Evolutionary conservation across 2,329 filamentous ascomycete species (phyloP).

Genomic region (Madurella mycetomatis): DNA sequence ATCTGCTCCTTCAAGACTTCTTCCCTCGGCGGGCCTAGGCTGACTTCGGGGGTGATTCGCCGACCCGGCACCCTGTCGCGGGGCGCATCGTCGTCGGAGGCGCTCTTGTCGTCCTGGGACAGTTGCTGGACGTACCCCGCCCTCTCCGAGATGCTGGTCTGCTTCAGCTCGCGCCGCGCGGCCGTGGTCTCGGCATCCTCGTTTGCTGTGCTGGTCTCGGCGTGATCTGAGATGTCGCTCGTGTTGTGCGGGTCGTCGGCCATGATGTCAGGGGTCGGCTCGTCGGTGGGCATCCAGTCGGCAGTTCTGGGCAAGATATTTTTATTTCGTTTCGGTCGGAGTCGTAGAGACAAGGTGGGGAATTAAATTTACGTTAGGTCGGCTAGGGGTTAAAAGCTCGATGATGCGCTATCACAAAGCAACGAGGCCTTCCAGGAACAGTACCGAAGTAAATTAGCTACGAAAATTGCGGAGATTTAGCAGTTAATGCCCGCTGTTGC

Average conservation of each 20-base stretch:
- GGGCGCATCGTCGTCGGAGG: constrained; percentile 28
- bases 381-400: not conserved
- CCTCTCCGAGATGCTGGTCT: constrained; percentile 58
- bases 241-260: constrained; percentile 41
- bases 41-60: constrained; percentile 34
- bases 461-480: constrained; percentile 12
- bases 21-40: constrained; percentile 31
- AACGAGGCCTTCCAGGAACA: constrained; percentile 3
- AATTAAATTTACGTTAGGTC: not conserved
- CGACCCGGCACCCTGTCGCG: constrained; percentile 24
- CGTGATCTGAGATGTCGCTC: constrained; percentile 36
- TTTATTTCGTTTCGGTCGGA: not conserved
- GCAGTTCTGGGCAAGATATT: not conserved
- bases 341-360: not conserved
- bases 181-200: constrained; percentile 63
- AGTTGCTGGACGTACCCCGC: constrained; percentile 24
- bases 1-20: constrained; percentile 47
- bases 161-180: constrained; percentile 59
- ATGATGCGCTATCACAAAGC: not conserved
- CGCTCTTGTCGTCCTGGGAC: constrained; percentile 28
- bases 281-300: constrained; percentile 3
- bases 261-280: constrained; percentile 34
- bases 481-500: constrained; percentile 17
- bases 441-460: constrained; percentile 8
- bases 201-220: constrained; percentile 33